Base-by-base conservation (phyloP, 805 yeast species). In the Myxozyma neglecta region DNA sequence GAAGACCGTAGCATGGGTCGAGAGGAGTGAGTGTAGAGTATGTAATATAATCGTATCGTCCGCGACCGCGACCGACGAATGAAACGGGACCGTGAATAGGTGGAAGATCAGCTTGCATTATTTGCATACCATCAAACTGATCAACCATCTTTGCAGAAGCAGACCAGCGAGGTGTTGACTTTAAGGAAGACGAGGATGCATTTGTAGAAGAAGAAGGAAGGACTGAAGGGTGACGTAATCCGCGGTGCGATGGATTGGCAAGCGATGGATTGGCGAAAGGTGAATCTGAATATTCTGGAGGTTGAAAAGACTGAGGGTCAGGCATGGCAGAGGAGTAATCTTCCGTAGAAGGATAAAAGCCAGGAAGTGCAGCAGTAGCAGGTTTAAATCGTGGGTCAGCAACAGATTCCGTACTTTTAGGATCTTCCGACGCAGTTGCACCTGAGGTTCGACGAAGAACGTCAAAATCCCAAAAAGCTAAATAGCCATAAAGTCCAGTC, bases 401-500 rank as follows among this genome's bases (percentile, higher is more conserved):
- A 9, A 32, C 54, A 1, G 55, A n/a, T 29, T 55, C 13, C 3
- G 51, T 18, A 43, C 16, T 39, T n/a, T 49, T 39, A 1, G 52
- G 4, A 14, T 29, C 50, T 13, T 36, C 39, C 45, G 57, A 24
- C 16, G 46, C 46, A 9, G 46, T 56, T 24, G 48, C 52, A 7
- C 49, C 52, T 8, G 66, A 59, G 9, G 62, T 40, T n/a, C 65
- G 57, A 5, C 65, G 59, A 24, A 63, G 35, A 13, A 61, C 50
- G 36, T 60, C 67, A 56, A 60, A 63, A 46, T 63, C 65, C 67
- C 67, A 63, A 43, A 63, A 63, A 29, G 66, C 58, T 1, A 63
- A 58, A 37, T 63, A 63, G 3, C 60, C 59, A 14, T 60, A 63
- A 16, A 61, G 18, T 9, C 67, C 67, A n/a, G 65, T 57, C 67